Evolutionary conservation across 2,329 filamentous ascomycete species (phyloP), one percentile per base, ranked within the genome.

Genomic region (Aspergillus intermedius): DNA sequence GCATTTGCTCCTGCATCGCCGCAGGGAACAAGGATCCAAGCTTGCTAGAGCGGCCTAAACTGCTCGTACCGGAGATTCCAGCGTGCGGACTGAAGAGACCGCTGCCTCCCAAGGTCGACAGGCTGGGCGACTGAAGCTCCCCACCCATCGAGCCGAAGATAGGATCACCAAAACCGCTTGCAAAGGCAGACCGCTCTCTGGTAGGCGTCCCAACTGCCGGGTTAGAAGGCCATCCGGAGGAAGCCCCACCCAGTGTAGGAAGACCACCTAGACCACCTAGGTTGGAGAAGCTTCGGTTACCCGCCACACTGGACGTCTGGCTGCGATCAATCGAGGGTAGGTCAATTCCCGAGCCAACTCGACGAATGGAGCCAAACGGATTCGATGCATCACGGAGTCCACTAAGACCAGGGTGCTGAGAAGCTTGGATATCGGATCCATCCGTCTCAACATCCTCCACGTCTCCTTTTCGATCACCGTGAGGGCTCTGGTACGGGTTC

Each of bases 401-500:
- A 47, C 74, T 75, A 47, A 82, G 67, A 10, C 75, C 76, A 40
- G 76, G 74, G 48, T 77, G 74, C 45, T 76, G 74, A 32, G 72
- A 57, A 48, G 75, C 73, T 46, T 76, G 74, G 45, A 77, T 75
- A 52, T 78, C 76, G 43, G 77, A 74, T 22, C 77, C 78, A 43
- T 77, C 75, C 5, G 74, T 71, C 41, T 86, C 79, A 42, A 78
- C 76, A 54, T 80, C 78, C 51, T 82, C 79, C 15, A 80, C 80
- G 43, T 88, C 83, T 4, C 74, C 75, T 41, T 83, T 83, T 10
- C 37, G 37, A 22, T 90, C 86, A 34, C 85, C 87, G 6, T 87
- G 82, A 2, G 93, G 93, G 66, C 91, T 97, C 55, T 91, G 88
- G 65, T 93, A 98, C 1, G 93, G 93, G 63, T 98, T 98, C 3